phyloP scores from a whole-genome alignment of 768 basidiomycete species.

The Suillus subalutaceus region DNA sequence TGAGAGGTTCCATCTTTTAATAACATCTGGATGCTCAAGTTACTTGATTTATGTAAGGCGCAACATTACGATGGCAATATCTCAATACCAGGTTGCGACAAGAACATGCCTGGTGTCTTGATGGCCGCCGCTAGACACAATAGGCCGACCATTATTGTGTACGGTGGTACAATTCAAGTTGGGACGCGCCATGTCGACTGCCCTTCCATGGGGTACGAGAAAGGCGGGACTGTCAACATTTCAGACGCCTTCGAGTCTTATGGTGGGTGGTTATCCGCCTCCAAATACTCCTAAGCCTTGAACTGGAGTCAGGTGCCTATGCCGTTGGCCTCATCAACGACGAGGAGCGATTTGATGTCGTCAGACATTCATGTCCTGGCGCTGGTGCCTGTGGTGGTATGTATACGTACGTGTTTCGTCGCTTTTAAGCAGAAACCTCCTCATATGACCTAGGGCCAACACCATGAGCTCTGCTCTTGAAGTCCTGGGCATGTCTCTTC shows the following conservation, averaged over 20 bases:
- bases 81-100: constrained; percentile 86
- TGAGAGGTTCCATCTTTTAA: constrained; percentile 24
- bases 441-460: constrained; percentile 56
- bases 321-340: constrained; percentile 76
- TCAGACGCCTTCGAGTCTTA: constrained; percentile 86
- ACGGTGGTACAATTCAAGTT: constrained; percentile 82
- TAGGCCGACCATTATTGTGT: constrained; percentile 84
- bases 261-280: constrained; percentile 43
- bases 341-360: constrained; percentile 81
- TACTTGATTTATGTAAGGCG: constrained; percentile 48
- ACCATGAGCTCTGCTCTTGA: constrained; percentile 88
- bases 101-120: constrained; percentile 91
- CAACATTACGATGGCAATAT: constrained; percentile 91
- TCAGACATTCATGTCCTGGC: constrained; percentile 84
- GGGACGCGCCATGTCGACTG: constrained; percentile 81
- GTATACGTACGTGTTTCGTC: constrained; percentile 61
- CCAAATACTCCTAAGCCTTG: not conserved
- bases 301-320: constrained; percentile 62
- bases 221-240: constrained; percentile 84
- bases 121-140: constrained; percentile 89
- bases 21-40: not conserved
- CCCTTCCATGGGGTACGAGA: constrained; percentile 72
- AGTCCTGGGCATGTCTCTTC: constrained; percentile 83
- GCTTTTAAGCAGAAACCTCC: not conserved
- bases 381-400: constrained; percentile 87